Conservation (phyloP, 1,139 yeast species). For the Ogataea hybrid region DNA sequence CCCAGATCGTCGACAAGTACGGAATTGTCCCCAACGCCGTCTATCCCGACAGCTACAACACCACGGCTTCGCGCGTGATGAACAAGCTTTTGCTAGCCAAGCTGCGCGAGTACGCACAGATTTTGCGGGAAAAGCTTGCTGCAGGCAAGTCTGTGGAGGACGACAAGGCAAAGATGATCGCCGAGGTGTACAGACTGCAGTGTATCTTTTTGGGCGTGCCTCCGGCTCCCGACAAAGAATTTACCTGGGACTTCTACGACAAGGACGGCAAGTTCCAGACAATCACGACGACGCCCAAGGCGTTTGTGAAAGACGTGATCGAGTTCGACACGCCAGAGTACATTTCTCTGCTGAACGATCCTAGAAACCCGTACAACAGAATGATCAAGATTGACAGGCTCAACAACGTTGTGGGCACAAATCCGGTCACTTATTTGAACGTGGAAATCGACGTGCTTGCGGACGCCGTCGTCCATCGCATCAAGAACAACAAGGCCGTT, state of each 20-base stretch:
- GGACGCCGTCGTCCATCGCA: constrained; percentile 59
- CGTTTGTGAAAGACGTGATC: constrained; percentile 57
- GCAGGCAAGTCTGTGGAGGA: constrained; percentile 36
- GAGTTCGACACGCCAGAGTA: constrained; percentile 50
- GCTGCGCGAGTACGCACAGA: constrained; percentile 72
- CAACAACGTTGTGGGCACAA: constrained; percentile 68
- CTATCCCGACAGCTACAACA: constrained; percentile 71
- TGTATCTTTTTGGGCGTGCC: constrained; percentile 73
- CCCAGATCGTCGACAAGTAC: constrained; percentile 70
- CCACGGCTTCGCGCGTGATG: constrained; percentile 54
- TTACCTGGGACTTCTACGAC: constrained; percentile 73
- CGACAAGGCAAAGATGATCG: constrained; percentile 48
- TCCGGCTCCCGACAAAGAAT: constrained; percentile 64
- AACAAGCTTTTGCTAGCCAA: constrained; percentile 63
- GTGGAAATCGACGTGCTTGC: constrained; percentile 58
- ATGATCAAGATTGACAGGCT: constrained; percentile 69
- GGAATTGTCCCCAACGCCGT: constrained; percentile 73
- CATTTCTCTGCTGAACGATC: constrained; percentile 75
- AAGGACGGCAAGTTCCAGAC: constrained; percentile 63
- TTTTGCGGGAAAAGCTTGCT: constrained; percentile 47
- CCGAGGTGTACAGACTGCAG: constrained; percentile 60
- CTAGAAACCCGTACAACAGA: constrained; percentile 64
- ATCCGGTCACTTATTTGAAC: constrained; percentile 68
- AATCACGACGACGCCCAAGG: constrained; percentile 57
- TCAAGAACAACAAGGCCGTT: constrained; percentile 70